Evolutionary conservation across 768 basidiomycete genomes (phyloP), one percentile per base, ranked within the genome.

Genomic region (Neoboletus subvelutipes): DNA sequence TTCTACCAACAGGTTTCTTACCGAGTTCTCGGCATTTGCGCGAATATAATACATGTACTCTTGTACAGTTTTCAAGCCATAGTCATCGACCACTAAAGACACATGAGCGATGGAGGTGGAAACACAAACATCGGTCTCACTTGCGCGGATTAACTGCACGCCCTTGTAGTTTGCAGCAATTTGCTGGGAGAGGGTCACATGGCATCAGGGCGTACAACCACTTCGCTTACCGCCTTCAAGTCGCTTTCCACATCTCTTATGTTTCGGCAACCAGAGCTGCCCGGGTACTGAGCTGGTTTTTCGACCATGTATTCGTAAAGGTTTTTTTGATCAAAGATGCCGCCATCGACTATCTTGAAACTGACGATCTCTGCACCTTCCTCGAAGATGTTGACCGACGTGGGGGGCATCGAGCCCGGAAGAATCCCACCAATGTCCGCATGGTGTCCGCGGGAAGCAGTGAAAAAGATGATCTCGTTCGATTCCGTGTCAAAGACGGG

Each of bases 351-450:
- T 57, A 98, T 85, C 73, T 95, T 97, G 80, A 97, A 92, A 69
- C 88, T 88, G 63, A 86, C 82, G 50, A 98, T 88, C 65, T 94
- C 83, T 0, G 95, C 96, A 20, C 95, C 95, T 70, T 98, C 95
- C 70, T 98, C 90, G 65, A 91, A 95, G 43, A 97, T 88, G 59
- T 83, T 93, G 61, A 88, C 87, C 12, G 88, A 90, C 2, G 92
- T 94, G 0, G 96, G 94, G 0, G 95, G 95, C 95, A 98, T 98
- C 37, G 90, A 94, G 1, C 92, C 93, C 7, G 94, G 92, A 3
- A 93, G 78, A 60, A 96, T 94, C 0, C 94, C 94, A 2, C 94
- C 93, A 59, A 94, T 90, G 74, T 96, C 94, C 5, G 93, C 92
- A 72, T 97, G 94, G 69, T 98, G 94, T 0, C 92, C 94, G 50